Base-by-base conservation (phyloP, 345 rosid species). In the Brassica carinata region DNA sequence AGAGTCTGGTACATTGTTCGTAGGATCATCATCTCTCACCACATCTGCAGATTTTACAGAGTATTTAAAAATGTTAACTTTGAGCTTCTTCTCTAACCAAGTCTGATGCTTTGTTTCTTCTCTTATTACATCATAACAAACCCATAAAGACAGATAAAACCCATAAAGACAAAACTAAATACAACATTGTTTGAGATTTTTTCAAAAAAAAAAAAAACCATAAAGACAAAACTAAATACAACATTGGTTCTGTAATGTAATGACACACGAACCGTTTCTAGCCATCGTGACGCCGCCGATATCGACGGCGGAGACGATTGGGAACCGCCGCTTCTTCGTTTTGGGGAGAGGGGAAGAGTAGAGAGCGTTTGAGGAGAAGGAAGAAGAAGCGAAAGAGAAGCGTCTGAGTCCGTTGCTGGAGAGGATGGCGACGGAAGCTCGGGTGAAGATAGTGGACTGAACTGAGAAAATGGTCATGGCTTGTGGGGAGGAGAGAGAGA, bases 1-100 rank as follows among this genome's bases (percentile, higher is more conserved):
- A 0, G 95, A 77, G 79, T 96, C 96, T 5, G 97, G 96, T 59
- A 96, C 93, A 83, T 96, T 96, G 89, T 96, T 96, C 7, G 95
- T 88, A 11, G 97, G 97, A 70, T 90, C 99, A 68, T 90, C 98
- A 85, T 96, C 97, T 86, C 88, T 88, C 79, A 96, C 92, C 55
- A 96, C 90, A 86, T 96, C 99, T 93, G 83, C 57, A 48, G 1
- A 45, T n/a, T 45, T 40, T 2, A 40, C 48, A 38, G 45, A n/a
- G 38, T 31, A 31, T 31, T 36, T 23, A n/a, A n/a, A n/a, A n/a
- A n/a, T 7, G 64, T 43, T 0, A 27, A n/a, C 17, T 53, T 55
- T 64, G 1, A 63, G 15, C 67, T 80, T 69, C 34, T 57, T 66
- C 43, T 38, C 43, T 29, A n/a, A n/a, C n/a, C n/a, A n/a, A n/a